Base-by-base conservation (phyloP, 2,329 filamentous ascomycete genomes). In the Fusarium verticillioides region DNA sequence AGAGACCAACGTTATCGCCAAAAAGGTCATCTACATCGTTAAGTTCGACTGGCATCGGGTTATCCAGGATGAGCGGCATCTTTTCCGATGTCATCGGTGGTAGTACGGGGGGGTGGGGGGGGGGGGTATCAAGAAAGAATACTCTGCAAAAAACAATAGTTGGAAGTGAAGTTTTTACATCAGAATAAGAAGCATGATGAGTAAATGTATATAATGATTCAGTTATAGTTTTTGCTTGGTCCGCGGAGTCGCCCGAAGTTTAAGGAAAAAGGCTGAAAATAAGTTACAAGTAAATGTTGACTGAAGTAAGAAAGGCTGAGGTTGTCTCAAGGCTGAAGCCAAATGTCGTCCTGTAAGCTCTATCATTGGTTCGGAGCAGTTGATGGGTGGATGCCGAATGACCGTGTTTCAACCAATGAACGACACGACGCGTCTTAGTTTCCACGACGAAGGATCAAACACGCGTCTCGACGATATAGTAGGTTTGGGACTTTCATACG, bases 11-110 rank as follows among this genome's bases (percentile, higher is more conserved):
- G 72, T 90, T 88, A 79, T 94, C 93, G 42, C 91, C 93, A 80
- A 95, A 95, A 39, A 95, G 86, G 79, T 95, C 93, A 78, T 93
- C 90, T 46, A 93, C 90, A 74, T 91, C 89, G 75, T 91, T 84
- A 74, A 89, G 83, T 63, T 85, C 83, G 61, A 85, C 84, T 42
- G 85, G 84, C 81, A 90, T 86, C 43, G 83, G 30, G 63, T 79
- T 80, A 46, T 83, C 81, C 70, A 84, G 75, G 70, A 84, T 82
- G 70, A 86, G 81, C 44, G 85, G 84, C 83, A 86, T 85, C 74
- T 82, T 82, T 73, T 80, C 78, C 63, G 80, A 77, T 60, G 81
- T 78, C 82, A 84, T 83, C 47, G 64, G 57, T 60, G 43, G 53
- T 47, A 67, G 64, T 40, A 52, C 30, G 36, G 26, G 26, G 26